These are phyloP conservation scores for Cucurbita argyrosperma DNA, from an alignment of 306 rosid genomes.

Conservation along the genomic window DNA sequence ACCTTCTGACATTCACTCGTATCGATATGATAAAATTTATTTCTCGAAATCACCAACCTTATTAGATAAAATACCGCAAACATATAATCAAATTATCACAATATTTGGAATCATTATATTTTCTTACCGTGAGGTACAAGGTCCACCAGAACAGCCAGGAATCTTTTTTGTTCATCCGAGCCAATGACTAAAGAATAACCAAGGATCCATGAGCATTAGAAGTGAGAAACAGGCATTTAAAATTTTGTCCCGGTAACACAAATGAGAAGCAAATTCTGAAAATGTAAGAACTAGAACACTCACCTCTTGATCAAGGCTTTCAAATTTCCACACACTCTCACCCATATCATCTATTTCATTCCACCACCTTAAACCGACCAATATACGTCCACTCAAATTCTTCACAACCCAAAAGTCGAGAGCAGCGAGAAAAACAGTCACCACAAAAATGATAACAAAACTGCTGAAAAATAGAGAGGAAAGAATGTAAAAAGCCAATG, in stretches of 20 bases:
- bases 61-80: not conserved
- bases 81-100: not conserved
- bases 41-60: not conserved
- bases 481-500: slow-evolving; percentile 92
- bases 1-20: not conserved
- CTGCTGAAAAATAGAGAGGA: slow-evolving; percentile 67
- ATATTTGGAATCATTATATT: slow-evolving; percentile 3
- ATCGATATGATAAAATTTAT: not conserved
- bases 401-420: slow-evolving; percentile 98
- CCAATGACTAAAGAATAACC: slow-evolving; percentile 44
- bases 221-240: not conserved
- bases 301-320: slow-evolving; percentile 95
- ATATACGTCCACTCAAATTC: slow-evolving; percentile 93
- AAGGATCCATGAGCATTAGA: slow-evolving; percentile 9
- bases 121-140: slow-evolving; percentile 67
- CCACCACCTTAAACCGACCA: slow-evolving; percentile 99
- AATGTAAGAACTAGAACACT: slow-evolving; percentile 4
- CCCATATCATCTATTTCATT: slow-evolving; percentile 94
- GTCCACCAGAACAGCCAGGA: slow-evolving; percentile 99
- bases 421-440: slow-evolving; percentile 89
- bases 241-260: slow-evolving; percentile 1
- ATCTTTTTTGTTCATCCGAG: slow-evolving; percentile 94
- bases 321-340: slow-evolving; percentile 96
- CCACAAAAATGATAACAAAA: slow-evolving; percentile 96
- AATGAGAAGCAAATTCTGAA: not conserved